Evolutionary conservation across 805 yeast species (phyloP).

Genomic region (Nakazawaea pomicola): DNA sequence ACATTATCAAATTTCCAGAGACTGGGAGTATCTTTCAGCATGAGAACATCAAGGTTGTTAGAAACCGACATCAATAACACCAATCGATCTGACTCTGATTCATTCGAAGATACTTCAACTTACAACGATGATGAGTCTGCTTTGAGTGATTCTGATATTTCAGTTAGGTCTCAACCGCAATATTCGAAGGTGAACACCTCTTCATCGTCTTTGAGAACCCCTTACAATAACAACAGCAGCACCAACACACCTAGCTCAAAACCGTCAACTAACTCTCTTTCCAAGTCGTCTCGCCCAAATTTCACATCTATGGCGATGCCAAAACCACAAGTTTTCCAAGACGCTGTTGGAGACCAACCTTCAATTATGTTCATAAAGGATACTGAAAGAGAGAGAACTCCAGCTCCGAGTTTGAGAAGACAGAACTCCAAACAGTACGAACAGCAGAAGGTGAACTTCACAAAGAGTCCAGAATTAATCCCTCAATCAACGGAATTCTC

Average conservation of each 20-base stretch:
- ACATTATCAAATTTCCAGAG: conserved; percentile 65
- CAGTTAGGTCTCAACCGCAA: neutral
- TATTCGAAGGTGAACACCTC: neutral
- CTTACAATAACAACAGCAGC: no score
- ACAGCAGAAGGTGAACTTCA: conserved; percentile 6
- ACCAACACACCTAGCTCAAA: neutral
- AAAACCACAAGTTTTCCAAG: conserved; percentile 58
- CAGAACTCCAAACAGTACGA: conserved; percentile 15
- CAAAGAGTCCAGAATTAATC: conserved; percentile 8
- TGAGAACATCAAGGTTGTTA: conserved; percentile 56
- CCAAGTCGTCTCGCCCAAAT: conserved; percentile 43
- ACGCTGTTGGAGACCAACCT: conserved; percentile 64
- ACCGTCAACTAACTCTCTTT: neutral
- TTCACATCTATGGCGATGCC: conserved; percentile 73
- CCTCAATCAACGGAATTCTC: neutral
- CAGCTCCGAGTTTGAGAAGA: conserved; percentile 12
- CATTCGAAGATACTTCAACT: conserved; percentile 19
- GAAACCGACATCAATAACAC: conserved; percentile 26
- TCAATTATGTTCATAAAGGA: conserved; percentile 58
- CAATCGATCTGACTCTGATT: conserved; percentile 14
- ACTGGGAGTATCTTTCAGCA: conserved; percentile 72
- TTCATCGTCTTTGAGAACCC: neutral
- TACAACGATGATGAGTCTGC: conserved; percentile 9
- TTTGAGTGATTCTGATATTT: conserved; percentile 10
- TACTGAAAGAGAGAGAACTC: conserved; percentile 20